Evolutionary conservation across 2,329 filamentous ascomycete species (phyloP), one percentile per base, ranked within the genome.

Genomic region (Zymoseptoria ardabiliae): DNA sequence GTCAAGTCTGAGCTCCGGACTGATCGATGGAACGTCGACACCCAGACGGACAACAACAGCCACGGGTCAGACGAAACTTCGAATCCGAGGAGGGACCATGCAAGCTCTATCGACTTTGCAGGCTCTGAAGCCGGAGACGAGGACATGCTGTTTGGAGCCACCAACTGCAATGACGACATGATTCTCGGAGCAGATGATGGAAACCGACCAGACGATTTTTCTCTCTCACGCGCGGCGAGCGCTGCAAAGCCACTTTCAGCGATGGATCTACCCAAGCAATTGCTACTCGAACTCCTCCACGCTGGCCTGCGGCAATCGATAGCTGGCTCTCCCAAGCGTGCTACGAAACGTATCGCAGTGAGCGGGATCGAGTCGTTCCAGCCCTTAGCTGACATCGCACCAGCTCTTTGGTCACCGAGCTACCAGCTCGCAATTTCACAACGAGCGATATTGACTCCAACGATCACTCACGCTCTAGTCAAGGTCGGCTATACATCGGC

Each of bases 351-450:
- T 8, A 50, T 74, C 7, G 72, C 69, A 22, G 51, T 75, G 17
- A 70, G 66, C 55, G 68, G 69, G 25, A 74, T 64, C 22, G 72
- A 72, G 13, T 72, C 72, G 10, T 63, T 68, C 21, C 61, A 68
- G 45, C 69, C 69, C 50, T 68, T 80, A 3, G 67, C 72, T 45
- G 69, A 73, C 45, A 55, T 78, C 5, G 73, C 71, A 45, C 77
- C 78, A 3, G 60, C 67, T 4, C 51, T 78, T 25, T 80, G 74
- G 73, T 71, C 70, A 53, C 71, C 73, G 6, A 72, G 69, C 6
- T 75, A 75, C 61, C 61, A 74, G 19, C 58, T 59, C 19, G 72
- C 75, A 45, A 10, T 66, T 5, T 57, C 61, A 5, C 30, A 51
- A 8, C 69, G 75, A 60, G 68, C 72, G 19, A 65, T 71, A 13